Conservation (phyloP, 139 green algal genomes). For the Chlamydomonas sp. region DNA sequence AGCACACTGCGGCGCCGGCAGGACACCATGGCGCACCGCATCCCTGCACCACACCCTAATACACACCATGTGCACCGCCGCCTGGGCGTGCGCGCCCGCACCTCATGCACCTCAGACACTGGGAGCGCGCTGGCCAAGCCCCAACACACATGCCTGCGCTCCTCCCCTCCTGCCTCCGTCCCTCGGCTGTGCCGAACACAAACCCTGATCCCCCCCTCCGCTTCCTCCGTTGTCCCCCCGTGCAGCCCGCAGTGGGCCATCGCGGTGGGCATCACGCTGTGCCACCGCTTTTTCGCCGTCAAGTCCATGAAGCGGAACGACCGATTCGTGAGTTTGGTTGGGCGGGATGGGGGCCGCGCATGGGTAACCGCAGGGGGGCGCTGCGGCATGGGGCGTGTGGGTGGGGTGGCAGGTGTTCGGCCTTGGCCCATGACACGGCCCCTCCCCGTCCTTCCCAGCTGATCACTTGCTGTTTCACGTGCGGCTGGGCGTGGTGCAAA, state of each 20-base stretch:
- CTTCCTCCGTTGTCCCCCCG: neutral
- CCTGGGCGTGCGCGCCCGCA: too few species aligned
- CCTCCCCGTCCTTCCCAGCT: neutral
- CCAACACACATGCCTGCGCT: neutral
- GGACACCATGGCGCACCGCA: too few species aligned
- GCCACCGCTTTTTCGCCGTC: constrained; percentile 76
- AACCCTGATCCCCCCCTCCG: neutral
- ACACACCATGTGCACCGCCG: too few species aligned
- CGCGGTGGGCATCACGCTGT: constrained; percentile 61
- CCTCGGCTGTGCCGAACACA: neutral
- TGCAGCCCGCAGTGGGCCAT: constrained; percentile 65
- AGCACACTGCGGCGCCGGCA: too few species aligned
- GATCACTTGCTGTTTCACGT: neutral
- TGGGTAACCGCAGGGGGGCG: neutral
- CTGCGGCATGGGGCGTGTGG: neutral
- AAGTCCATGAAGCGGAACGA: constrained; percentile 77
- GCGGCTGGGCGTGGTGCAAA: too few species aligned
- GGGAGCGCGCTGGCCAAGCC: too few species aligned
- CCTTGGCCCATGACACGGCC: neutral
- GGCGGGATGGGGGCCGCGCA: too few species aligned
- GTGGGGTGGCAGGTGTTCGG: neutral
- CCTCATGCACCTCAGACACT: too few species aligned
- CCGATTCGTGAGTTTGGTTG: constrained; percentile 62
- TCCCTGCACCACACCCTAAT: too few species aligned
- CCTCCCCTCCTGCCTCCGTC: neutral